Evolutionary conservation across 257 asterid species (phyloP), one percentile per base, ranked within the genome.

Genomic region (Salvia hispanica): DNA sequence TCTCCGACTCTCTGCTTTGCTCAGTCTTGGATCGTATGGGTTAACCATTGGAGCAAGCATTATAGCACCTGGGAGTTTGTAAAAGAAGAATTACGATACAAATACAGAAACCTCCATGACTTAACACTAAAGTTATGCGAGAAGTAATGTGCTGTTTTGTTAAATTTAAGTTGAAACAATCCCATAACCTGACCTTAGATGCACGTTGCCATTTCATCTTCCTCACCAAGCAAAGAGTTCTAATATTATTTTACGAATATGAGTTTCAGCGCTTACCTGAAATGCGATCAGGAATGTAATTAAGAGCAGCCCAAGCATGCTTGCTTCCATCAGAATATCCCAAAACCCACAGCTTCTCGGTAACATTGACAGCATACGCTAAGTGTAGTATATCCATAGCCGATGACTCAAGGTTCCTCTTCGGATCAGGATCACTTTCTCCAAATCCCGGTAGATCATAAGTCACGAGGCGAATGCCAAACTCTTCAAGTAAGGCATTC

Each of bases 371-470:
- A 59, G 96, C 83, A 79, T 85, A 86, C 5, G 99, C 86, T 67
- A 94, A 81, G 81, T 94, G 91, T 40, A 91, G 72, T 72, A 94
- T 80, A 79, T 94, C 99, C 86, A 88, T 16, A 71, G 99, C 96
- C 12, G 97, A 94, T 42, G 99, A 81, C 78, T 94, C 96, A 15
- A 94, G 96, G 78, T 85, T 65, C 79, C 99, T 83, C 40, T 47
- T 48, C 14, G 91, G 95, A 82, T 94, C 95, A 65, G 99, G 95
- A 77, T 88, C 99, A 67, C 99, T 94, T 76, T 94, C 95, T 37
- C 99, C 99, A 75, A 94, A 87, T 28, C 99, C 99, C 4, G 99
- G 99, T 74, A 88, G 86, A 78, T 94, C 99, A 70, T 85, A 94
- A 3, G 95, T 75, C 79, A 94, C 87, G 52, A 94, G 70, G 43